These are phyloP conservation scores for Plasmodium blacklocki DNA, from an alignment of 169 alveolate genomes.

Conservation along the genomic window DNA sequence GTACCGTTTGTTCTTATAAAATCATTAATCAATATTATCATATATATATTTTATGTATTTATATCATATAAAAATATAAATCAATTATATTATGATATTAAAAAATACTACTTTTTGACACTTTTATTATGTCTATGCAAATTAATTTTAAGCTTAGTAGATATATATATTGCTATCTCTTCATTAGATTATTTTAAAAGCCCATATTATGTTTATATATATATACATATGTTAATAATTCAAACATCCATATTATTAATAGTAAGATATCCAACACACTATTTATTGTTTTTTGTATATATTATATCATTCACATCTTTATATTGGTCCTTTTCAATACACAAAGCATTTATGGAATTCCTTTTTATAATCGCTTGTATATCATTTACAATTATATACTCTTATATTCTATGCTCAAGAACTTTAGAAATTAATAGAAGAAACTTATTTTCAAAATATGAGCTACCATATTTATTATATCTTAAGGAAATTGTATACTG, in stretches of 20 bases:
- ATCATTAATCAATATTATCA: constrained; percentile 7
- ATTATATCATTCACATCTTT: constrained; percentile 31
- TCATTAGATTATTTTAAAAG: constrained; percentile 45
- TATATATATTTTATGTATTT: constrained; percentile 27
- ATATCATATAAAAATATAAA: constrained; percentile 41
- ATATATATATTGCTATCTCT: constrained; percentile 50
- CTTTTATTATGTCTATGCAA: constrained; percentile 59
- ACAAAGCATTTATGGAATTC: constrained; percentile 62
- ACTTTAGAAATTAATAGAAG: constrained; percentile 80
- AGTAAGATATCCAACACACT: constrained; percentile 72
- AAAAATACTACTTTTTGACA: constrained; percentile 72
- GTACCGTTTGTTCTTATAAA: constrained; percentile 20
- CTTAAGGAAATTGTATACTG: constrained; percentile 78
- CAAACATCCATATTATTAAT: constrained; percentile 66
- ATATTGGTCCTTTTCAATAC: constrained; percentile 53
- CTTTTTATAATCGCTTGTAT: constrained; percentile 63
- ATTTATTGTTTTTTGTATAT: constrained; percentile 36
- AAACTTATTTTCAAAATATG: constrained; percentile 82
- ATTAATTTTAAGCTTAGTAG: constrained; percentile 29
- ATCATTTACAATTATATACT: constrained; percentile 74
- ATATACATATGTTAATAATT: constrained; percentile 57
- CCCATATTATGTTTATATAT: constrained; percentile 56
- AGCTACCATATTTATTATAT: constrained; percentile 80
- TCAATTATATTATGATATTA: constrained; percentile 22
- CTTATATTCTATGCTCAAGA: constrained; percentile 76